These are phyloP conservation scores for Barbarea vulgaris DNA, from an alignment of 345 rosid genomes.

Conservation along the genomic window DNA sequence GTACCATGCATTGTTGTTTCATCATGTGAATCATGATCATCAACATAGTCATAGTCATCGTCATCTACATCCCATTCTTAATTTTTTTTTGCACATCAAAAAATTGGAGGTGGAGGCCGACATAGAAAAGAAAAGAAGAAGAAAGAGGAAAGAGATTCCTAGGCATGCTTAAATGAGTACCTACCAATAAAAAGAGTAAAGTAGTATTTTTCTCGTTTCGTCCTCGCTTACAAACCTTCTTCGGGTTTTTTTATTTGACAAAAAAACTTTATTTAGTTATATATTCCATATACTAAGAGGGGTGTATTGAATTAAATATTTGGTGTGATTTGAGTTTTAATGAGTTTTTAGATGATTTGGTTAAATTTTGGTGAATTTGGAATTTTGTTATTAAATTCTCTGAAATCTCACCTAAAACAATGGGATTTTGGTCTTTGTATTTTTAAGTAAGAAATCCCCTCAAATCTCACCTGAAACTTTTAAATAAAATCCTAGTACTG, in stretches of 20 bases:
- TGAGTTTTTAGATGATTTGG: no score
- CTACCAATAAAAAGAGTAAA: constrained; percentile 29
- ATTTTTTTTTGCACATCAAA: background rate
- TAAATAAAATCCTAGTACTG: no score
- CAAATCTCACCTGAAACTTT: no score
- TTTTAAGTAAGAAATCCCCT: no score
- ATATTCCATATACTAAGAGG: background rate
- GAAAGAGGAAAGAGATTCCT: constrained; percentile 33
- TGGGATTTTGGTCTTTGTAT: no score
- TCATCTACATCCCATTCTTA: background rate
- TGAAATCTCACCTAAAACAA: no score
- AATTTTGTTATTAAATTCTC: no score
- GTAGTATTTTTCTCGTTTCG: background rate
- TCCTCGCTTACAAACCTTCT: constrained; percentile 5
- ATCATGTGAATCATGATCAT: background rate
- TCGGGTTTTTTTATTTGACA: background rate
- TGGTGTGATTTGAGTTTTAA: no score
- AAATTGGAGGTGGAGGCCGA: constrained; percentile 34
- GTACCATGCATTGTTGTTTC: constrained; percentile 23
- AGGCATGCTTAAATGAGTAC: constrained; percentile 45
- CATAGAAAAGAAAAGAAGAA: constrained; percentile 28
- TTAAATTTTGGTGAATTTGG: no score
- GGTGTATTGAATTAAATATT: no score
- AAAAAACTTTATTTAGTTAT: background rate
- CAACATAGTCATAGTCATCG: background rate